phyloP scores from a whole-genome alignment of 768 basidiomycete genomes.

The Sarcodon aspratus region DNA sequence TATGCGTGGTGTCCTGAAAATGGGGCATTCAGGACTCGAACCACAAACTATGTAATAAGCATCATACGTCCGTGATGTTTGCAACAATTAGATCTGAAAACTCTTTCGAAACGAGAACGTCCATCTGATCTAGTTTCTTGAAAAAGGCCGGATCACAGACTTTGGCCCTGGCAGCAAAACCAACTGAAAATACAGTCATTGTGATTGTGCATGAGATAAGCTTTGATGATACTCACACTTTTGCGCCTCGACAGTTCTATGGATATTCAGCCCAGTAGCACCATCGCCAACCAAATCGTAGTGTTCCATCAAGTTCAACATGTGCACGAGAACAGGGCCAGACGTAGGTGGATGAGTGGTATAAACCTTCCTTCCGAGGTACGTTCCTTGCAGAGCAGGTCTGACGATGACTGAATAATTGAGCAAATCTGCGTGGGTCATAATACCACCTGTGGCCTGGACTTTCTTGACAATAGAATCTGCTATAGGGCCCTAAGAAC shows the following conservation, averaged over 20 bases:
- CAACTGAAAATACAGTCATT: slow-evolving; percentile 27
- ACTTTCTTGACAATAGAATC: slow-evolving; percentile 68
- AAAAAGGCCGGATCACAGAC: slow-evolving; percentile 69
- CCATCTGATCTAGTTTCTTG: slow-evolving; percentile 43
- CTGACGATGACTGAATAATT: slow-evolving; percentile 58
- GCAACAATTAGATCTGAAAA: slow-evolving; percentile 49
- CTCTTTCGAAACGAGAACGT: slow-evolving; percentile 54
- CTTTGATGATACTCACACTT: slow-evolving; percentile 45
- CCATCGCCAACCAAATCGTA: slow-evolving; percentile 42
- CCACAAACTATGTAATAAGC: neutral
- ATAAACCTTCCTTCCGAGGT: slow-evolving; percentile 72
- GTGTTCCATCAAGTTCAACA: slow-evolving; percentile 85
- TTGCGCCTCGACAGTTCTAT: slow-evolving; percentile 74
- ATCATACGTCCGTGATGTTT: slow-evolving; percentile 79
- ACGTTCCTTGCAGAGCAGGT: slow-evolving; percentile 70
- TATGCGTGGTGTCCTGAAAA: slow-evolving; percentile 67
- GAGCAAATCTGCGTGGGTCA: slow-evolving; percentile 64
- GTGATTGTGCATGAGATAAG: neutral
- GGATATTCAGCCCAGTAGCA: slow-evolving; percentile 52
- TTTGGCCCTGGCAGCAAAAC: slow-evolving; percentile 71
- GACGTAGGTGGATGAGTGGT: slow-evolving; percentile 79
- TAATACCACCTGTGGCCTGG: slow-evolving; percentile 61
- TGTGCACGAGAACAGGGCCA: slow-evolving; percentile 81
- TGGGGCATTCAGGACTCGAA: neutral
- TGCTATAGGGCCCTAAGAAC: slow-evolving; percentile 63